Evolutionary conservation across 116 monocot genomes (phyloP).

Genomic region (Dioscorea cayenensis): DNA sequence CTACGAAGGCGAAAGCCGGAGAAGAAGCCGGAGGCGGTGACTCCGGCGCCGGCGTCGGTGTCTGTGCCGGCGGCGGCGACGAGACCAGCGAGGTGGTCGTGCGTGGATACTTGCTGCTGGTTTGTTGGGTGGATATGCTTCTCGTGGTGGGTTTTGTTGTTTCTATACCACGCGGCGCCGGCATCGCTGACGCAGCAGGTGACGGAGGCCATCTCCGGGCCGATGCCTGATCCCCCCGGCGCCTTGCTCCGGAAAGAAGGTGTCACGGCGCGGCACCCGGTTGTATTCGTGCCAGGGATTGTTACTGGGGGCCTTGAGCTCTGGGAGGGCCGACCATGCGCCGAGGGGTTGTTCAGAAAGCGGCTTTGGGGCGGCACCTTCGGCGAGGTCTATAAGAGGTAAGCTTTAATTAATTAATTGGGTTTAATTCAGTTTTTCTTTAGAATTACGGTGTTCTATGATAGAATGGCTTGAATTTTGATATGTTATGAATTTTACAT

Average conservation of each 20-base stretch:
- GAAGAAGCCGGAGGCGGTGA: background rate
- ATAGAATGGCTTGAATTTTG: too few species aligned
- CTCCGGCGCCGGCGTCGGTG: background rate
- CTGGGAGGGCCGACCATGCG: conserved; percentile 19
- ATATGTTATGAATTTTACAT: too few species aligned
- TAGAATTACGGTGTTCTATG: too few species aligned
- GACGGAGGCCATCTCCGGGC: conserved; percentile 6
- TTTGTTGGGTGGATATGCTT: conserved; percentile 5
- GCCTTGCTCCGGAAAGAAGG: conserved; percentile 7
- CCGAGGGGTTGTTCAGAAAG: conserved; percentile 21
- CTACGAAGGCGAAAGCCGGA: background rate
- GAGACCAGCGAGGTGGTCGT: conserved; percentile 7
- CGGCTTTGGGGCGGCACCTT: conserved; percentile 26
- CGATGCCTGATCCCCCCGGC: conserved; percentile 7
- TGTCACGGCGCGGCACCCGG: conserved; percentile 8
- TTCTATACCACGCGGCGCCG: conserved; percentile 12
- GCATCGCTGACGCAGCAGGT: conserved; percentile 11
- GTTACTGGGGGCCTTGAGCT: conserved; percentile 22
- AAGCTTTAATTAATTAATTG: background rate
- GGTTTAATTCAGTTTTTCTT: background rate
- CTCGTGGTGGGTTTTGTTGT: conserved; percentile 10
- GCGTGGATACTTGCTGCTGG: conserved; percentile 20
- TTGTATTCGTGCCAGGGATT: conserved; percentile 19
- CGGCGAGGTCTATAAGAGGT: conserved; percentile 21
- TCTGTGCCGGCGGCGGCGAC: background rate